Evolutionary conservation across 352 stramenopile species (phyloP).

Genomic region (Pythium phragmiticola): DNA sequence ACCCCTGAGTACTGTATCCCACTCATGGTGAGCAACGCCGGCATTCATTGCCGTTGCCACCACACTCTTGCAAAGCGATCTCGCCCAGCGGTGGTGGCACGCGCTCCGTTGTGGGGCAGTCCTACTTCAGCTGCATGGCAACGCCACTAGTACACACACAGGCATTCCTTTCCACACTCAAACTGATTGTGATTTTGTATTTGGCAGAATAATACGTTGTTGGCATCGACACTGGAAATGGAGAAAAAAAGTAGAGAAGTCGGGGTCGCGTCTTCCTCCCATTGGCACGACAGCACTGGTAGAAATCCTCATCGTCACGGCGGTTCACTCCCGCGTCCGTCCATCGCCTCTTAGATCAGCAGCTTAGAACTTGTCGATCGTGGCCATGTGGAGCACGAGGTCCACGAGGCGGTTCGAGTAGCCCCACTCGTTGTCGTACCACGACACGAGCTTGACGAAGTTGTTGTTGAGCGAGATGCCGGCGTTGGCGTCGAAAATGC

Average conservation of each 20-base stretch:
- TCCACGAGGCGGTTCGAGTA: slow-evolving; percentile 91
- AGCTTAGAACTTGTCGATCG: slow-evolving; percentile 47
- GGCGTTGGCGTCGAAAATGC: slow-evolving; percentile 94
- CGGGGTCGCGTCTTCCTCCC: neutral
- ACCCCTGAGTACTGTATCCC: neutral
- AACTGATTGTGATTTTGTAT: slow-evolving; percentile 2
- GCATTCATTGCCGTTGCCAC: too few species aligned
- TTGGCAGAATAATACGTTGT: slow-evolving; percentile 3
- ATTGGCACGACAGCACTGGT: too few species aligned
- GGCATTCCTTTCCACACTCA: slow-evolving; percentile 4
- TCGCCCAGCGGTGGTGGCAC: too few species aligned
- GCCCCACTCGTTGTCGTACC: slow-evolving; percentile 95
- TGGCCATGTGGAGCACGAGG: slow-evolving; percentile 48
- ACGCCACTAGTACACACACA: too few species aligned
- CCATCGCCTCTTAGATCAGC: neutral
- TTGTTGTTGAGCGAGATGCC: slow-evolving; percentile 93
- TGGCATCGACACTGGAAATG: neutral
- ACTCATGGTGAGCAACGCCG: neutral
- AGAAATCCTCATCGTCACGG: neutral
- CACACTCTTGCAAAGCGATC: too few species aligned
- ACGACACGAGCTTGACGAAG: slow-evolving; percentile 96
- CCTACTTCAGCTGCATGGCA: too few species aligned
- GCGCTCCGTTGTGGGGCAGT: too few species aligned
- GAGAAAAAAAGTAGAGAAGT: slow-evolving; percentile 4
- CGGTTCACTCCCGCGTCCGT: slow-evolving; percentile 13